These are phyloP conservation scores for Leccinum uliginosum DNA, from an alignment of 768 basidiomycete genomes.

Conservation along the genomic window DNA sequence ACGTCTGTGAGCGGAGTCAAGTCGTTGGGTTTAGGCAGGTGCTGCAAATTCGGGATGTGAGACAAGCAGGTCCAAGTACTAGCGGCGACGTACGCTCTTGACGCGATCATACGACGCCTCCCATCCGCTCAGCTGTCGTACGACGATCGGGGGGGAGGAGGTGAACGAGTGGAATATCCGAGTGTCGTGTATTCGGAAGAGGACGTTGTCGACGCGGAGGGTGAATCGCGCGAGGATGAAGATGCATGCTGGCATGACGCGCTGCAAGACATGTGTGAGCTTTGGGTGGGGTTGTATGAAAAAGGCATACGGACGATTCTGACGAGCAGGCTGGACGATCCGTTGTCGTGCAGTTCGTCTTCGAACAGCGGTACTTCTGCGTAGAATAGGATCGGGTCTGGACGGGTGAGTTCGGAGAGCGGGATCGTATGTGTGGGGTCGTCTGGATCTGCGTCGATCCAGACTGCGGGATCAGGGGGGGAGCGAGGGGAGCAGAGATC, in stretches of 20 bases:
- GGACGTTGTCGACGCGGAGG: slow-evolving; percentile 91
- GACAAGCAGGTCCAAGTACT: background rate
- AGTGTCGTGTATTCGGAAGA: slow-evolving; percentile 88
- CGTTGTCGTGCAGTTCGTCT: slow-evolving; percentile 97
- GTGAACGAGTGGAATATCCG: slow-evolving; percentile 84
- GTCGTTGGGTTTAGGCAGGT: slow-evolving; percentile 71
- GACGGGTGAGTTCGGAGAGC: slow-evolving; percentile 76
- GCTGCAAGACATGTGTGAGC: slow-evolving; percentile 40
- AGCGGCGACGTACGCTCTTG: slow-evolving; percentile 51
- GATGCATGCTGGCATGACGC: slow-evolving; percentile 94
- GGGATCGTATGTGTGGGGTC: slow-evolving; percentile 68
- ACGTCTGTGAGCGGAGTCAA: slow-evolving; percentile 85
- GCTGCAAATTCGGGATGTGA: slow-evolving; percentile 34
- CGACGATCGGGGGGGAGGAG: slow-evolving; percentile 52
- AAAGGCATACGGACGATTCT: slow-evolving; percentile 64
- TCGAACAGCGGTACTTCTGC: slow-evolving; percentile 94
- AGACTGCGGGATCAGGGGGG: slow-evolving; percentile 26
- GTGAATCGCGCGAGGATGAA: slow-evolving; percentile 89
- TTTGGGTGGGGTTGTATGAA: background rate
- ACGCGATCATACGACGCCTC: slow-evolving; percentile 85
- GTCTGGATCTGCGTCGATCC: slow-evolving; percentile 54
- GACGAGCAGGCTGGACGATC: slow-evolving; percentile 77
- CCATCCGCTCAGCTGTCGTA: slow-evolving; percentile 85
- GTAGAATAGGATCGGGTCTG: slow-evolving; percentile 97
- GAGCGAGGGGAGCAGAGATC: background rate